A percentile compares a stretch with the other conserved stretches of the same genome.
phyloP scores from a whole-genome alignment of 176 grass and related monocot genomes.

The Phyllostachys edulis region DNA sequence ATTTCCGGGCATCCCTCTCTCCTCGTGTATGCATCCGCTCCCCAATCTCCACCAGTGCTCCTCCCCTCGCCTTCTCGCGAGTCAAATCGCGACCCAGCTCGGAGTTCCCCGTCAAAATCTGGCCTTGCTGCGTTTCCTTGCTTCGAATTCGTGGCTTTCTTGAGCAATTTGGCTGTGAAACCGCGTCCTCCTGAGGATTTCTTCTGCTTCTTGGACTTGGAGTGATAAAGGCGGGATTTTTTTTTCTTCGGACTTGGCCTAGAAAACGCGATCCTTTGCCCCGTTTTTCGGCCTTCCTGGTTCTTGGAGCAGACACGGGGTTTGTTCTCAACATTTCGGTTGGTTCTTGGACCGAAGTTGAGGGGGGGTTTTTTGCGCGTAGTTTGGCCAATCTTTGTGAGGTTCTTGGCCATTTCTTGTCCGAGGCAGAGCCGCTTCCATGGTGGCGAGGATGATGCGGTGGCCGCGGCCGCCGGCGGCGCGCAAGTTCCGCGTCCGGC shows the following conservation, averaged over 20 bases:
- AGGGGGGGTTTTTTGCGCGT: neutral
- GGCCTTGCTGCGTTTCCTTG: neutral
- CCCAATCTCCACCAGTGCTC: neutral
- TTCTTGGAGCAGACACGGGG: neutral
- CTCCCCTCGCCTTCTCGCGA: neutral
- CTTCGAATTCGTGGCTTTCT: neutral
- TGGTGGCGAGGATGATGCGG: conserved; percentile 85
- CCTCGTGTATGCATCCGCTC: conserved; percentile 38
- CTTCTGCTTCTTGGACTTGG: neutral
- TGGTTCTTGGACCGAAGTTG: conserved; percentile 1
- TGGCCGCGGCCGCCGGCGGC: conserved; percentile 76
- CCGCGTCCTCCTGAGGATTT: neutral
- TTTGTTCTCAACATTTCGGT: neutral
- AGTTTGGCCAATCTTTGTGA: neutral
- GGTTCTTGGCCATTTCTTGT: neutral
- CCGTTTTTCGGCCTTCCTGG: neutral
- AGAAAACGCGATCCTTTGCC: neutral
- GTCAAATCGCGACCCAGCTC: neutral
- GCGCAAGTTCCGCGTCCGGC: conserved; percentile 70
- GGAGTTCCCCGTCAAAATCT: neutral
- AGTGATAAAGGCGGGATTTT: neutral
- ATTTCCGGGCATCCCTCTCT: conserved; percentile 28
- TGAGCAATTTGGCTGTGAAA: neutral
- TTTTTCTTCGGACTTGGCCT: conserved; percentile 2
- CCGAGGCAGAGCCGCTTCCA: neutral